These are phyloP conservation scores for Alternaria ventricosa DNA, from an alignment of 2,329 filamentous ascomycete genomes.

Conservation along the genomic window DNA sequence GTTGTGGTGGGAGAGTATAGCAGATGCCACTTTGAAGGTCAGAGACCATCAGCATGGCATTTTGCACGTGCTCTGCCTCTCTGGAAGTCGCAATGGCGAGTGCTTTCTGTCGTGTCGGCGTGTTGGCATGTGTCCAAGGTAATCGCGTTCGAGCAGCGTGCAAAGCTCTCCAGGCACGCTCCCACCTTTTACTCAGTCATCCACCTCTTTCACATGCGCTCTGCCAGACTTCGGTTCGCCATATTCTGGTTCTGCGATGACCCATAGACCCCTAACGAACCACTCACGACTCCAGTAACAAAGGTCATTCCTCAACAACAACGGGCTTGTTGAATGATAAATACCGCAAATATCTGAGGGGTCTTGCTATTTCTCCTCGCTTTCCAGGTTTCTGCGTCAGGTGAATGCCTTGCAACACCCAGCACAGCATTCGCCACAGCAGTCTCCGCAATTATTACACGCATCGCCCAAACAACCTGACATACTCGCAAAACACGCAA, in stretches of 20 bases:
- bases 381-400: background rate
- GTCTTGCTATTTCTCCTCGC: background rate
- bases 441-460: constrained; percentile 1
- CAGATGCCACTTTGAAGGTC: background rate
- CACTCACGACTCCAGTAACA: background rate
- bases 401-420: background rate
- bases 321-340: background rate
- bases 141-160: background rate
- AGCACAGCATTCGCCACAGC: background rate
- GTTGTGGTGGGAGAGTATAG: background rate
- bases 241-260: background rate
- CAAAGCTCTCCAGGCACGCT: background rate
- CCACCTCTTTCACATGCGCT: background rate
- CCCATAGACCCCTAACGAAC: background rate
- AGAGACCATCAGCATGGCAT: background rate
- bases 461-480: background rate
- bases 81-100: background rate
- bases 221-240: background rate
- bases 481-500: constrained; percentile 4
- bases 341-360: background rate
- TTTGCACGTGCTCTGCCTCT: background rate
- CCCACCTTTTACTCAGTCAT: background rate
- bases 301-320: background rate
- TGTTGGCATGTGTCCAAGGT: background rate
- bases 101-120: background rate